Evolutionary conservation across 805 yeast genomes (phyloP).

Genomic region (Suhomyces tanzawaensis): DNA sequence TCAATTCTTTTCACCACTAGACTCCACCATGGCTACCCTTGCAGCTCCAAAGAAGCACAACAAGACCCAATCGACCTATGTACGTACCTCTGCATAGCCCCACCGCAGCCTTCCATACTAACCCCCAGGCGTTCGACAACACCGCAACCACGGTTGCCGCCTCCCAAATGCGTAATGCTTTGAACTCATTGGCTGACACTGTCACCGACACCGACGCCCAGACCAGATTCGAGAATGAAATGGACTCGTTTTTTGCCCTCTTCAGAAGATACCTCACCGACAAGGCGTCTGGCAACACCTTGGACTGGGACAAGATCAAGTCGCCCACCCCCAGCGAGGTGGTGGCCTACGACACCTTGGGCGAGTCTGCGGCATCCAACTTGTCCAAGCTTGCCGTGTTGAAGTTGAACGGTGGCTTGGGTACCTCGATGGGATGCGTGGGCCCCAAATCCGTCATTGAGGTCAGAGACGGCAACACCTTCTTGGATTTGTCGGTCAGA

Average conservation of each 20-base stretch:
- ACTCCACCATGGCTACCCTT: conserved; percentile 8
- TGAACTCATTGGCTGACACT: conserved; percentile 86
- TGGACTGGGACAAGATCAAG: conserved; percentile 94
- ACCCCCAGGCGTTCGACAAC: conserved; percentile 78
- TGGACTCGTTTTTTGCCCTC: conserved; percentile 91
- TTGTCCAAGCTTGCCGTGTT: conserved; percentile 88
- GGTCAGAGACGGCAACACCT: conserved; percentile 97
- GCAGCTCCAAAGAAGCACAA: conserved; percentile 52
- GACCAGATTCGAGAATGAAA: conserved; percentile 74
- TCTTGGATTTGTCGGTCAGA: conserved; percentile 91
- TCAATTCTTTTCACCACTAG: not conserved
- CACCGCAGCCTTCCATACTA: not conserved
- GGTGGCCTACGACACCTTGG: conserved; percentile 64
- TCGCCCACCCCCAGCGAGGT: conserved; percentile 91
- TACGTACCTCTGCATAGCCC: conserved; percentile 32
- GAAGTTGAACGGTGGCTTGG: conserved; percentile 96
- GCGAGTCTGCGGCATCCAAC: conserved; percentile 36
- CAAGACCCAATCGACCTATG: conserved; percentile 70
- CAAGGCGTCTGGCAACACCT: conserved; percentile 78
- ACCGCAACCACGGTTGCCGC: conserved; percentile 95
- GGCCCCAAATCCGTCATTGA: conserved; percentile 98
- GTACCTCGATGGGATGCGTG: conserved; percentile 99
- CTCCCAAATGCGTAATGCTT: conserved; percentile 94
- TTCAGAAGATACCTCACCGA: conserved; percentile 90
- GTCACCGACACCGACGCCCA: conserved; percentile 51